A percentile compares a stretch with the other conserved stretches of the same genome.
These are phyloP conservation scores for Pleurotus eryngii DNA, from an alignment of 768 basidiomycete species.

Conservation along the genomic window DNA sequence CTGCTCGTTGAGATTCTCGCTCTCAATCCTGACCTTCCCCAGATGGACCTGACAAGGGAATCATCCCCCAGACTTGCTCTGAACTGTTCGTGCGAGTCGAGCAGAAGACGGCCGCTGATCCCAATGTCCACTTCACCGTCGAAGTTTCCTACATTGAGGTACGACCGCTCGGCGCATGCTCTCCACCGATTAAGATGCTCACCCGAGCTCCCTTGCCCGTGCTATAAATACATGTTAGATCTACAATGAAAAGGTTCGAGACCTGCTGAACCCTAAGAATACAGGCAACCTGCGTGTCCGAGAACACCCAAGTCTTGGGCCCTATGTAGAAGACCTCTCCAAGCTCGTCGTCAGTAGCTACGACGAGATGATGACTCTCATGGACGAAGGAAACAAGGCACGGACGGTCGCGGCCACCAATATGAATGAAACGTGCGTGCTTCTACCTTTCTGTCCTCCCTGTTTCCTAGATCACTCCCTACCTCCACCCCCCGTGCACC, in stretches of 20 bases:
- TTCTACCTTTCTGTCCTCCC: conserved; percentile 8
- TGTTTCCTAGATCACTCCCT: too few species aligned
- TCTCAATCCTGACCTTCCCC: background rate
- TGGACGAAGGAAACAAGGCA: conserved; percentile 99
- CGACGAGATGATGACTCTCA: conserved; percentile 97
- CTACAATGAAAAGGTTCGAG: conserved; percentile 97
- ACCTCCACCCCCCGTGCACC: too few species aligned
- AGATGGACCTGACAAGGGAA: conserved; percentile 96
- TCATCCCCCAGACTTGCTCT: conserved; percentile 93
- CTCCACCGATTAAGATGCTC: too few species aligned
- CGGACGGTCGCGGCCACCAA: conserved; percentile 97
- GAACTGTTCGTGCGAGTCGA: conserved; percentile 87
- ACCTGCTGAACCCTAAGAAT: conserved; percentile 96
- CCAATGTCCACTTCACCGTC: conserved; percentile 79
- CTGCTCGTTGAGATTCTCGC: conserved; percentile 5
- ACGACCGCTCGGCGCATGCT: conserved; percentile 12
- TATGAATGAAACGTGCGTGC: conserved; percentile 94
- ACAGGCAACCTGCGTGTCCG: conserved; percentile 93
- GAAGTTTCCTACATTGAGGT: conserved; percentile 99
- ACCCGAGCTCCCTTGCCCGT: background rate
- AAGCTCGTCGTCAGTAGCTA: conserved; percentile 90
- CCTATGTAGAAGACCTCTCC: conserved; percentile 98
- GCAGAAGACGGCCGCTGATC: conserved; percentile 56
- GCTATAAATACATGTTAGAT: conserved; percentile 47
- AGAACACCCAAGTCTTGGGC: conserved; percentile 93